Evolutionary conservation across 257 asterid genomes (phyloP).

Genomic region (Solanum rostratum): DNA sequence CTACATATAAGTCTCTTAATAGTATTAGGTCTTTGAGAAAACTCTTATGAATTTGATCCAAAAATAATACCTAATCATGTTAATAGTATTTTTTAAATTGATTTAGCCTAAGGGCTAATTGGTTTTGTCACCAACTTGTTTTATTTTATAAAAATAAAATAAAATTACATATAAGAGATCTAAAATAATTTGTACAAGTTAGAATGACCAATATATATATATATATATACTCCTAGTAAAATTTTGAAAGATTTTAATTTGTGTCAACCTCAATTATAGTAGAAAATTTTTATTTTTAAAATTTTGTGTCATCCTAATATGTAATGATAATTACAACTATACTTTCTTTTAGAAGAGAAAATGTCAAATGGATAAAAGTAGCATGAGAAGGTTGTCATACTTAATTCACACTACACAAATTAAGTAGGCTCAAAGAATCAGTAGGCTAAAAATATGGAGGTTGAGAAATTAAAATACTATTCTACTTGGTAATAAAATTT

Average conservation of each 20-base stretch:
- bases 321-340: background rate
- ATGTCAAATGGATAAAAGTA: background rate
- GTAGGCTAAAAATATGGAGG: background rate
- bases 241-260: background rate
- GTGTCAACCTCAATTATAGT: background rate
- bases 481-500: too few relatives aligned
- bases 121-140: background rate
- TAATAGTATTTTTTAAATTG: background rate
- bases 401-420: too few relatives aligned
- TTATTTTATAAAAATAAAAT: background rate
- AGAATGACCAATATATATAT: background rate
- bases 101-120: background rate
- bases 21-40: background rate
- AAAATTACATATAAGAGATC: background rate
- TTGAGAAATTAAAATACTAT: background rate
- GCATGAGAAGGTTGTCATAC: background rate
- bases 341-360: background rate
- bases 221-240: background rate
- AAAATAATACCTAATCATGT: background rate
- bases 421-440: background rate
- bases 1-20: background rate
- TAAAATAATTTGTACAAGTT: background rate
- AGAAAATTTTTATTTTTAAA: background rate
- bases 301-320: background rate
- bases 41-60: background rate